Conservation (phyloP, 345 rosid genomes). For the Gossypium sturtianum region DNA sequence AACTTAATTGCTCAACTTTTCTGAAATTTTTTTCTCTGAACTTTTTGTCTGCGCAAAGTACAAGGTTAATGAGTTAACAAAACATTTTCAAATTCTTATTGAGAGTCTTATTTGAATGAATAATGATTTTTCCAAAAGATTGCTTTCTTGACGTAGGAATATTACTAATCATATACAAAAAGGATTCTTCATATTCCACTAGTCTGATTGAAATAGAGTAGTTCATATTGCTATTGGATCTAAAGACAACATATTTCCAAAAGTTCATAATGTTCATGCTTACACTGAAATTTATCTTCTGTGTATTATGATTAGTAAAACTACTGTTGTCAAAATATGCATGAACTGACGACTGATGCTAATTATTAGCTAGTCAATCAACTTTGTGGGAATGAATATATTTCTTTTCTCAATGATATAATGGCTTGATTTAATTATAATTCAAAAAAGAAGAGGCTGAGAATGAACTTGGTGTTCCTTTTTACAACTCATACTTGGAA, state of each 20-base stretch:
- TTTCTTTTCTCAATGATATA: neutral
- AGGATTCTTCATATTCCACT: neutral
- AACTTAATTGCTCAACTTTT: neutral
- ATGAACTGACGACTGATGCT: neutral
- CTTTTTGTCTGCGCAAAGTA: neutral
- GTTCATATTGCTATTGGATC: neutral
- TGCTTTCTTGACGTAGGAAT: neutral
- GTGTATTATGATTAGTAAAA: neutral
- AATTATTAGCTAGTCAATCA: neutral
- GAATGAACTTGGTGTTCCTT: neutral
- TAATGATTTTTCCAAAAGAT: neutral
- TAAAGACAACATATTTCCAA: neutral
- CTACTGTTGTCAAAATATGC: neutral
- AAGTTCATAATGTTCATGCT: neutral
- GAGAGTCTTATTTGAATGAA: neutral
- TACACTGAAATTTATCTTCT: neutral
- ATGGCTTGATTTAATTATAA: neutral
- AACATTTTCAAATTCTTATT: neutral
- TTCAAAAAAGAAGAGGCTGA: neutral
- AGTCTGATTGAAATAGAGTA: neutral
- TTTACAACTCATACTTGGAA: neutral
- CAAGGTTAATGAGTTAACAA: neutral
- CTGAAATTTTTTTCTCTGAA: neutral
- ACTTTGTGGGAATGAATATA: neutral
- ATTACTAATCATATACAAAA: neutral